Conservation (phyloP, 148 eudicot genomes). For the Suaeda aralocaspica region DNA sequence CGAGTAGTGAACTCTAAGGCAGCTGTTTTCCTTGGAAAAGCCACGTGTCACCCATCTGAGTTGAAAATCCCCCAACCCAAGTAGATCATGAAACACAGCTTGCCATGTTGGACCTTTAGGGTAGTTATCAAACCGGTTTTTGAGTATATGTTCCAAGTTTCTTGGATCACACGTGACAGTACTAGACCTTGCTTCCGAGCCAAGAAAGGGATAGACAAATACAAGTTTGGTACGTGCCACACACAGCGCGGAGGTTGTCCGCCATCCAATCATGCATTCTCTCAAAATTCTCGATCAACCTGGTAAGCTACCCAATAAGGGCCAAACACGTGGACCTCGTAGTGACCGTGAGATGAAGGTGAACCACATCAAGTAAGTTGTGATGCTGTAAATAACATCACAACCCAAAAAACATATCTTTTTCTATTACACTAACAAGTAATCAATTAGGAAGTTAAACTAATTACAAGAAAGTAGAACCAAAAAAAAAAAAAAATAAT, state of each 20-base stretch:
- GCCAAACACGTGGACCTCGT: constrained; percentile 92
- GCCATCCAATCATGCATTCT: constrained; percentile 92
- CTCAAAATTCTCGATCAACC: constrained; percentile 78
- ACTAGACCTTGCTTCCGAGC: constrained; percentile 86
- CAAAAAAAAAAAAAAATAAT: too few relatives aligned
- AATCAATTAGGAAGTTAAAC: too few relatives aligned
- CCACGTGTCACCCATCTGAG: constrained; percentile 96
- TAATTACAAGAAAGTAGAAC: too few relatives aligned
- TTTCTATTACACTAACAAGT: too few relatives aligned
- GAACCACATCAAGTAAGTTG: constrained; percentile 75
- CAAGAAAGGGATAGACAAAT: constrained; percentile 75
- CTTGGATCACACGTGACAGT: constrained; percentile 90
- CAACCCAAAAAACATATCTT: constrained; percentile 44
- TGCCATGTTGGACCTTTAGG: constrained; percentile 98
- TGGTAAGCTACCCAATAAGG: constrained; percentile 75
- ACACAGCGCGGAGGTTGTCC: constrained; percentile 80
- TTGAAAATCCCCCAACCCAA: constrained; percentile 85
- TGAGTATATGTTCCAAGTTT: constrained; percentile 81
- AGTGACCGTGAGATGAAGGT: constrained; percentile 76
- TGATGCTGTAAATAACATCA: constrained; percentile 47
- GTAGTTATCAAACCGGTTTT: constrained; percentile 79
- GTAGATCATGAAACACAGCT: constrained; percentile 81
- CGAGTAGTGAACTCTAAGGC: constrained; percentile 93
- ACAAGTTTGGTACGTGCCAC: constrained; percentile 94
- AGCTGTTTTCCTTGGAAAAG: constrained; percentile 83